Percentiles rank a stretch among this genome's conserved stretches.
Conservation (phyloP, 1,284 basidiomycete genomes). For the Takashimella tepidaria region DNA sequence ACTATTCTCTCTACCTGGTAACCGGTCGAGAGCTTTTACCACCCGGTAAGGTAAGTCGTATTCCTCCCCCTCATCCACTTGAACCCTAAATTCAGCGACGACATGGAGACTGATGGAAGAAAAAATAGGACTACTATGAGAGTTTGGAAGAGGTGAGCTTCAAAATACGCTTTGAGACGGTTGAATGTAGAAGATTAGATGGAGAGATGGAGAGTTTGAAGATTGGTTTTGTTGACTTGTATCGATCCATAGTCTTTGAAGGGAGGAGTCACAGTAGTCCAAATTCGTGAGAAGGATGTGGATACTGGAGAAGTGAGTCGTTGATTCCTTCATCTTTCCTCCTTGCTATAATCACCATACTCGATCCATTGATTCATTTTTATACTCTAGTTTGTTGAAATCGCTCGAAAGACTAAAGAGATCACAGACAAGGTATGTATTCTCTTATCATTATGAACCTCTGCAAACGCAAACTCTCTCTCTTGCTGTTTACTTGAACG, state of each 20-base stretch:
- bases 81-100: too few species aligned
- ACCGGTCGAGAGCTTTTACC: slow-evolving; percentile 77
- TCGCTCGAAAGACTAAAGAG: slow-evolving; percentile 65
- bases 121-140: slow-evolving; percentile 64
- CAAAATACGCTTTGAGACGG: neutral
- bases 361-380: slow-evolving; percentile 22
- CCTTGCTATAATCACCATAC: slow-evolving; percentile 17
- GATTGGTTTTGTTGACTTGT: too few species aligned
- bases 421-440: slow-evolving; percentile 61
- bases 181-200: too few species aligned
- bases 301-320: slow-evolving; percentile 68
- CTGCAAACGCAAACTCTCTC: too few species aligned
- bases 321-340: neutral
- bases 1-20: slow-evolving; percentile 81
- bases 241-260: slow-evolving; percentile 59
- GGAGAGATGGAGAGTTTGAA: neutral
- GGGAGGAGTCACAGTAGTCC: slow-evolving; percentile 84
- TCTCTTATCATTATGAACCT: too few species aligned
- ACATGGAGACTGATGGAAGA: too few species aligned
- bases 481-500: too few species aligned
- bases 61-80: neutral
- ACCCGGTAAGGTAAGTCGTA: slow-evolving; percentile 59
- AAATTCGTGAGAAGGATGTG: slow-evolving; percentile 75
- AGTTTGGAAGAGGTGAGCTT: slow-evolving; percentile 71
- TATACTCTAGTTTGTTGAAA: slow-evolving; percentile 64